Percentiles rank a stretch among this genome's conserved stretches.
Evolutionary conservation across 768 basidiomycete species (phyloP).

Genomic region (Leccinum fibrillosum): DNA sequence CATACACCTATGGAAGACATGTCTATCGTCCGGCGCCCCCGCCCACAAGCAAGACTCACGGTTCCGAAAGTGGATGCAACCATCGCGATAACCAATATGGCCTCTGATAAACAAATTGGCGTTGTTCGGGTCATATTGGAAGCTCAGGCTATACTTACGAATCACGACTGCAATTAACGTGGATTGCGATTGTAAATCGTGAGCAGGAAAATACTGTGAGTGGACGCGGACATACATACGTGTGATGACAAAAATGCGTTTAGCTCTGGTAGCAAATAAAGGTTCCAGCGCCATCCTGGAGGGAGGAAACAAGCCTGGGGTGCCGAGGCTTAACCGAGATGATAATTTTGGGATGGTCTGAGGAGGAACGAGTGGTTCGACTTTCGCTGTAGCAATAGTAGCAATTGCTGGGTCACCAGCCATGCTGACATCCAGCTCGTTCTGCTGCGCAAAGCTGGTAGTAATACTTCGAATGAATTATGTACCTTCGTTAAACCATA

Average conservation of each 20-base stretch:
- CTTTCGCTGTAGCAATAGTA: not conserved
- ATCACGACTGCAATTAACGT: slow-evolving; percentile 41
- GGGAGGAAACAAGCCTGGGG: slow-evolving; percentile 11
- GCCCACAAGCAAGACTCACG: slow-evolving; percentile 36
- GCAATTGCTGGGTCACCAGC: not conserved
- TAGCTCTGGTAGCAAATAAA: slow-evolving; percentile 69
- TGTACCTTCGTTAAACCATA: not conserved
- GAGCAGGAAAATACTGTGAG: slow-evolving; percentile 1
- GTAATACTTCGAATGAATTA: not conserved
- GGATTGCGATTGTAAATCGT: slow-evolving; percentile 6
- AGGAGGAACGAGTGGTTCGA: not conserved
- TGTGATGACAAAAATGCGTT: slow-evolving; percentile 66
- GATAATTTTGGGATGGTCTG: not conserved
- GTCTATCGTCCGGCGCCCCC: slow-evolving; percentile 1
- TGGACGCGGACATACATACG: slow-evolving; percentile 53
- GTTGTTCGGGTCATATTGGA: not conserved
- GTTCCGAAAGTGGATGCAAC: slow-evolving; percentile 66
- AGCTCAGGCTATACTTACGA: slow-evolving; percentile 45
- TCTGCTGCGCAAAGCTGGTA: not conserved
- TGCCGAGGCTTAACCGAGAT: slow-evolving; percentile 10
- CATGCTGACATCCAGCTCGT: not conserved
- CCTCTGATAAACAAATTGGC: slow-evolving; percentile 49
- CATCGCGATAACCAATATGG: slow-evolving; percentile 69
- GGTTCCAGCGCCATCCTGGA: slow-evolving; percentile 65
- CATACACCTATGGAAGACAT: slow-evolving; percentile 43